A percentile compares a stretch with the other conserved stretches of the same genome.
Conservation (phyloP, 2,329 filamentous ascomycete genomes). For the Verticillium albo-atrum region DNA sequence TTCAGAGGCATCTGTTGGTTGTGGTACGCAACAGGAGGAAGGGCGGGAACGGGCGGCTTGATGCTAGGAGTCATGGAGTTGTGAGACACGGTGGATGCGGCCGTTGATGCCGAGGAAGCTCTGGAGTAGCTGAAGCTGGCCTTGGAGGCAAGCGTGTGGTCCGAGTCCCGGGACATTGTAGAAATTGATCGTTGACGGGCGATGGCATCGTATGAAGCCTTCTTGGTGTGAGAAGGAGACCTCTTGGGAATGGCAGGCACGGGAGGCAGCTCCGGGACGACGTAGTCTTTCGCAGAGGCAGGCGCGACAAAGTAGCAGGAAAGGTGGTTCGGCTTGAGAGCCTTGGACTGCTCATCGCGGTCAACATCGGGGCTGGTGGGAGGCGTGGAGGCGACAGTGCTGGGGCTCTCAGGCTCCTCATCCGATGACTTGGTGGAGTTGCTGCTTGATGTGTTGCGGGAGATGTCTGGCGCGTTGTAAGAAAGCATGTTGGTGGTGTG, state of each 20-base stretch:
- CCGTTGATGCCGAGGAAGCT: conserved; percentile 52
- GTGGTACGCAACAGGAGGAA: conserved; percentile 27
- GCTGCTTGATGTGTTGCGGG: conserved; percentile 38
- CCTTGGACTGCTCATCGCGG: conserved; percentile 39
- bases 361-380: conserved; percentile 67
- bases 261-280: conserved; percentile 37
- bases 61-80: conserved; percentile 22
- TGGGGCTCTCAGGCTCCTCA: conserved; percentile 66
- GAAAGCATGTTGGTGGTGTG: conserved; percentile 96
- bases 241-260: conserved; percentile 71
- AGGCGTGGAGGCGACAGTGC: conserved; percentile 51
- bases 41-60: conserved; percentile 22
- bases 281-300: conserved; percentile 35
- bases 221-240: conserved; percentile 84
- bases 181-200: conserved; percentile 62
- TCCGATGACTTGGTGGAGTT: conserved; percentile 58
- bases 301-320: conserved; percentile 62
- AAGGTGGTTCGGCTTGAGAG: conserved; percentile 61
- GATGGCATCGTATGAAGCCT: conserved; percentile 69
- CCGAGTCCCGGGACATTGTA: conserved; percentile 51
- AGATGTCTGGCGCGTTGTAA: conserved; percentile 87
- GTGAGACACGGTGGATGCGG: conserved; percentile 43
- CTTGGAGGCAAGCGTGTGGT: conserved; percentile 50
- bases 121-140: conserved; percentile 52
- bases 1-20: conserved; percentile 27